Conservation (phyloP, 2,329 filamentous ascomycete species). For the Aureobasidium sp. region DNA sequence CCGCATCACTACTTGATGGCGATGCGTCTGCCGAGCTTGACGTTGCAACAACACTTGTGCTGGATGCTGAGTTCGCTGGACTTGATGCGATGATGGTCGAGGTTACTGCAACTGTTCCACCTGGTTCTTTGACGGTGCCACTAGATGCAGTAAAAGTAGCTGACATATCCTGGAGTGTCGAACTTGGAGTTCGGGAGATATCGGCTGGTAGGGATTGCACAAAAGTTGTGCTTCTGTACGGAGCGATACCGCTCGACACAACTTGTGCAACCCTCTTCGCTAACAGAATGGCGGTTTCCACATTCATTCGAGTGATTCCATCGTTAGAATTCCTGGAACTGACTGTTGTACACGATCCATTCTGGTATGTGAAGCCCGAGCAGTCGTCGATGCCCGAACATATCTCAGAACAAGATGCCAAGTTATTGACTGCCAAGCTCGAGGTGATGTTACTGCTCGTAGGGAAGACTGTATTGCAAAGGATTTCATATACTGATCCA, state of each 20-base stretch:
- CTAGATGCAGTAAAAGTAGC: neutral
- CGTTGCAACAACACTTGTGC: neutral
- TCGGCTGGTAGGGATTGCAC: neutral
- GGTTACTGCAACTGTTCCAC: neutral
- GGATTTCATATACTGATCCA: constrained; percentile 20
- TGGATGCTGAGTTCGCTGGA: neutral
- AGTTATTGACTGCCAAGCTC: neutral
- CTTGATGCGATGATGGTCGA: neutral
- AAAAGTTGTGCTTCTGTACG: neutral
- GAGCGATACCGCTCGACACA: neutral
- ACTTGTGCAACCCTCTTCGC: neutral
- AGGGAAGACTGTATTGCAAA: constrained; percentile 20
- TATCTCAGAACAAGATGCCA: neutral
- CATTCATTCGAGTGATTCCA: neutral
- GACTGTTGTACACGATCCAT: neutral
- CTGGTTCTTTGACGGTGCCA: too few species aligned
- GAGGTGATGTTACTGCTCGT: constrained; percentile 7
- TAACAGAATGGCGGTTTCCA: neutral
- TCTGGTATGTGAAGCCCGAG: neutral
- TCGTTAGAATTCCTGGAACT: neutral
- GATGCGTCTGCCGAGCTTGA: neutral
- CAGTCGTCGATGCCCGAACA: neutral
- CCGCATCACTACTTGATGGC: neutral
- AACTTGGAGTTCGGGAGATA: neutral
- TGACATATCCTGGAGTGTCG: neutral